Conservation (phyloP, 2,329 filamentous ascomycete species). For the Madurella mycetomatis region DNA sequence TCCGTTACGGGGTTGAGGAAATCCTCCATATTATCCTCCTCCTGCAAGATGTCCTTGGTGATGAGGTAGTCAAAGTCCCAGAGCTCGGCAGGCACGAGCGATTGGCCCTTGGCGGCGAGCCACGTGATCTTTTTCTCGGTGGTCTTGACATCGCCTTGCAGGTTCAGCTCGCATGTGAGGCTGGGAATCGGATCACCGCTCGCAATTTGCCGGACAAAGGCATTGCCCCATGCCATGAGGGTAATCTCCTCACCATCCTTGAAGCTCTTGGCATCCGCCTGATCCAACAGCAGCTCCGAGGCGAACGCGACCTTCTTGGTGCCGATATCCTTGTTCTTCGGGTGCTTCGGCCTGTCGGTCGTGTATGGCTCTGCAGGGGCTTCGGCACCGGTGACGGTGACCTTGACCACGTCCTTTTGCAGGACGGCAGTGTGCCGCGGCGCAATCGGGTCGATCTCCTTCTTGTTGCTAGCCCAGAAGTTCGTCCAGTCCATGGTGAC, state of each 20-base stretch:
- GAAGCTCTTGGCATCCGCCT: conserved; percentile 78
- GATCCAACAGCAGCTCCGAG: conserved; percentile 72
- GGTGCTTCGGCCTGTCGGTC: conserved; percentile 79
- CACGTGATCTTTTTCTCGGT: conserved; percentile 97
- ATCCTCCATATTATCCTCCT: conserved; percentile 80
- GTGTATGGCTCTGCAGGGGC: conserved; percentile 58
- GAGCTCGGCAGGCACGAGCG: conserved; percentile 75
- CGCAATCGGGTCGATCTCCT: conserved; percentile 73
- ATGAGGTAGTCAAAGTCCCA: conserved; percentile 95
- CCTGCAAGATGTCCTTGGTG: conserved; percentile 89
- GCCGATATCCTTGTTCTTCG: conserved; percentile 81
- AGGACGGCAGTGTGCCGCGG: conserved; percentile 70
- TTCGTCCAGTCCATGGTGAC: conserved; percentile 79
- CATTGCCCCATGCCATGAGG: conserved; percentile 95
- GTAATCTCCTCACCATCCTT: conserved; percentile 86
- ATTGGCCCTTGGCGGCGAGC: conserved; percentile 72
- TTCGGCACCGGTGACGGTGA: conserved; percentile 64
- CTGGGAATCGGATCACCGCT: conserved; percentile 55
- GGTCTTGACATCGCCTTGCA: conserved; percentile 88
- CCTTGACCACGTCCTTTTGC: conserved; percentile 66
- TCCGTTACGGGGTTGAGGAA: conserved; percentile 75
- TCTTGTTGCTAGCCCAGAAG: conserved; percentile 73
- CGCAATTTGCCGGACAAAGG: conserved; percentile 65
- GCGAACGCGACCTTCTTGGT: conserved; percentile 81
- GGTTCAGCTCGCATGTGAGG: conserved; percentile 80